phyloP scores from a whole-genome alignment of 148 eudicot species.

The Rhododendron vialii region DNA sequence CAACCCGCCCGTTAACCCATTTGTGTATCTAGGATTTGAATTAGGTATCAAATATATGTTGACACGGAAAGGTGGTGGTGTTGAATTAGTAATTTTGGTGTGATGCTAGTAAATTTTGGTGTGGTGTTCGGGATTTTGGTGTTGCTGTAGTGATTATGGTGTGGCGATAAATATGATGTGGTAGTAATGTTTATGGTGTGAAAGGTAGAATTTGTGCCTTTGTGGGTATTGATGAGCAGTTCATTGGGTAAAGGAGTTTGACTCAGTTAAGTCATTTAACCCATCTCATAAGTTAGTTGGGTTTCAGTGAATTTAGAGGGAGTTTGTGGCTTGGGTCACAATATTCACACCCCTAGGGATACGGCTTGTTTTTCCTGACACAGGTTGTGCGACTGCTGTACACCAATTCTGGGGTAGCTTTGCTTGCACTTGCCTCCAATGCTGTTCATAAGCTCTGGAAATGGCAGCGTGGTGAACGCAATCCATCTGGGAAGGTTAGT shows the following conservation, averaged over 20 bases:
- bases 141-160: not conserved
- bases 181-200: not conserved
- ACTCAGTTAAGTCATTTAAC: not conserved
- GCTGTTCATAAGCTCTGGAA: constrained; percentile 70
- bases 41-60: not conserved
- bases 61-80: not conserved
- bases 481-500: constrained; percentile 42
- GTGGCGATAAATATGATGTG: not conserved
- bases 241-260: not conserved
- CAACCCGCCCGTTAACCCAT: not conserved
- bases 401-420: constrained; percentile 56
- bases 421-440: constrained; percentile 53
- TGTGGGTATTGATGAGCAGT: not conserved
- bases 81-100: not conserved
- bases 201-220: not conserved
- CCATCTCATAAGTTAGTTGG: not conserved
- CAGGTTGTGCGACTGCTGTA: constrained; percentile 58
- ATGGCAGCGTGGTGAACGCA: constrained; percentile 60
- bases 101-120: not conserved
- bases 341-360: not conserved
- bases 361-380: constrained; percentile 4
- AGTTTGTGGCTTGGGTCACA: not conserved
- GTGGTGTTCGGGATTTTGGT: not conserved
- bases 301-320: not conserved
- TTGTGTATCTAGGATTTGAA: not conserved